Evolutionary conservation across 306 rosid genomes (phyloP).

Genomic region (Crataegus laevigata): DNA sequence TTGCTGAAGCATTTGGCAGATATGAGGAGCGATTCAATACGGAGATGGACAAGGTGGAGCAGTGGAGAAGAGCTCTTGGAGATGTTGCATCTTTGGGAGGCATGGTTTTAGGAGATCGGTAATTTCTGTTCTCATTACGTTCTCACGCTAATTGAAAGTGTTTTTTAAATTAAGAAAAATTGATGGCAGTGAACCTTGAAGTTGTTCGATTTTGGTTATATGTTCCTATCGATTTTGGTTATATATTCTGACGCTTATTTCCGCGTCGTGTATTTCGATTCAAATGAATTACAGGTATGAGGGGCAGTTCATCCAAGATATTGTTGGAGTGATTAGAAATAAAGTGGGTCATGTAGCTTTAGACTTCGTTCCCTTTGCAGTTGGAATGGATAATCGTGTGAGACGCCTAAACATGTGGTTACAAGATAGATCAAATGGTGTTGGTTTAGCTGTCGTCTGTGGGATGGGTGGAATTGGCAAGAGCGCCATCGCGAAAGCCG

Average conservation of each 20-base stretch:
- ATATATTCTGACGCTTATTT: background rate
- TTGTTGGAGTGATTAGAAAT: background rate
- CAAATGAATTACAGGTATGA: background rate
- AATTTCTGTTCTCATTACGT: background rate
- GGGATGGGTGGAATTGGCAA: background rate
- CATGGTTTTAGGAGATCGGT: background rate
- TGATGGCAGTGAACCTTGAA: no score
- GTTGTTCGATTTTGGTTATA: no score
- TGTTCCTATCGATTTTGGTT: no score
- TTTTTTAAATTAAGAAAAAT: no score
- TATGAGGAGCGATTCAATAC: background rate
- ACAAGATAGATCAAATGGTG: background rate
- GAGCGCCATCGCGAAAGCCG: background rate
- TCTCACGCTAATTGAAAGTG: background rate
- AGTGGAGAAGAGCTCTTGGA: background rate
- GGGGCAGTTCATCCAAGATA: background rate
- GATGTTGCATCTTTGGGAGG: background rate
- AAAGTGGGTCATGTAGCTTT: background rate
- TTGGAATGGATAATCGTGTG: background rate
- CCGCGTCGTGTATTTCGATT: background rate
- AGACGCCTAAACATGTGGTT: background rate
- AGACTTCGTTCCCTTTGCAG: background rate
- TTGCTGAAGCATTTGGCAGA: background rate
- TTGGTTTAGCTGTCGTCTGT: background rate
- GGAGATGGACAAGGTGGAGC: background rate